Conservation (phyloP, 352 stramenopile genomes). For the Phytophthora sojae region DNA sequence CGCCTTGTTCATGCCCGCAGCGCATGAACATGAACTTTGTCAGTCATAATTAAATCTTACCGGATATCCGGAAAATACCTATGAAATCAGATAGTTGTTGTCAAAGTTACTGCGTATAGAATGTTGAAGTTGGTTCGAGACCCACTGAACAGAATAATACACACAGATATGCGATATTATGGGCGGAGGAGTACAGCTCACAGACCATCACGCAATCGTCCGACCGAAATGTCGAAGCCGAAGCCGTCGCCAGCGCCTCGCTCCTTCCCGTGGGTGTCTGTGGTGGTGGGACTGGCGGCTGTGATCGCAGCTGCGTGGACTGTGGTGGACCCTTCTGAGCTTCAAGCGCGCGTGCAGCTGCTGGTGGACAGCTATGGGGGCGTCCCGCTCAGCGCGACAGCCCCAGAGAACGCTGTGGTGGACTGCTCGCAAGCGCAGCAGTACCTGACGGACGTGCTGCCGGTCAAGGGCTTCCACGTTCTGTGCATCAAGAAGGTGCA, state of each 20-base stretch:
- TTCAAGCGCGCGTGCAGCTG: slow-evolving; percentile 35
- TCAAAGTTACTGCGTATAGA: too few relatives aligned
- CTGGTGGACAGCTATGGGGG: slow-evolving; percentile 35
- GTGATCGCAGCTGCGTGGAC: slow-evolving; percentile 28
- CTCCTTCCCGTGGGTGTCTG: slow-evolving; percentile 21
- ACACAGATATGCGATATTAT: too few relatives aligned
- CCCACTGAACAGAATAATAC: too few relatives aligned
- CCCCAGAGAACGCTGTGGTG: slow-evolving; percentile 11
- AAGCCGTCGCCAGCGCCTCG: neutral
- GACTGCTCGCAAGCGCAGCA: slow-evolving; percentile 47
- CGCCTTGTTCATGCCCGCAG: neutral
- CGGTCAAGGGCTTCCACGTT: slow-evolving; percentile 78
- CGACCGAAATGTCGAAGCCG: slow-evolving; percentile 5
- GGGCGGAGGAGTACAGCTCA: too few relatives aligned
- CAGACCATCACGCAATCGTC: slow-evolving; percentile 3
- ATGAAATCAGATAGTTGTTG: too few relatives aligned
- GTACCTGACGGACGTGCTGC: slow-evolving; percentile 60
- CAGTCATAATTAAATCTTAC: too few relatives aligned
- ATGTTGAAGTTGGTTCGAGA: too few relatives aligned
- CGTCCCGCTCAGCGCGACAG: slow-evolving; percentile 7
- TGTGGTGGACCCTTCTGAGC: slow-evolving; percentile 27
- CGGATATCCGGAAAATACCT: too few relatives aligned
- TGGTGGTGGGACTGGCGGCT: slow-evolving; percentile 40
- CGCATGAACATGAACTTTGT: too few relatives aligned
- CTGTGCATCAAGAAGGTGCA: slow-evolving; percentile 57